Conservation (phyloP, 345 rosid species). For the Schrenkiella parvula region DNA sequence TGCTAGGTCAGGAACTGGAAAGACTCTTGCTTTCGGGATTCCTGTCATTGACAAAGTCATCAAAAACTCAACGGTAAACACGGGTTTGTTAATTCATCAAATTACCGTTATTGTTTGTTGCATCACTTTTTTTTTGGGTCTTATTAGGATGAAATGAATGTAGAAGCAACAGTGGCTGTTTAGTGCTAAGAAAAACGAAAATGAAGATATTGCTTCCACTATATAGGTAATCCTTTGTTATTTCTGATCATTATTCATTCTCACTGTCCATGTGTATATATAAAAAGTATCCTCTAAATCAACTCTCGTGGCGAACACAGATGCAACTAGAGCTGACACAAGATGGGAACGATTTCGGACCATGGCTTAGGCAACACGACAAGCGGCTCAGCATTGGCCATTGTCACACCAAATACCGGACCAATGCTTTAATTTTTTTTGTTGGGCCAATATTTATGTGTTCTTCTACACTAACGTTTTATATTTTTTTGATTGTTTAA, state of each 20-base stretch:
- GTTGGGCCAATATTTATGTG: too few relatives aligned
- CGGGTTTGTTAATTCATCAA: too few relatives aligned
- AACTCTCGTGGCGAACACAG: slow-evolving; percentile 2
- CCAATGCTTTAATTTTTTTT: too few relatives aligned
- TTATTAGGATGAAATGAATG: not conserved
- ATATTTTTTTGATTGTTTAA: too few relatives aligned
- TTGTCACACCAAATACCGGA: slow-evolving; percentile 22
- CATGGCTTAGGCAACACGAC: slow-evolving; percentile 39
- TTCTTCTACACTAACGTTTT: too few relatives aligned
- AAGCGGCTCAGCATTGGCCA: slow-evolving; percentile 46
- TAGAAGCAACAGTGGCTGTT: not conserved
- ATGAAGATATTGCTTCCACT: not conserved
- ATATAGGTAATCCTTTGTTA: slow-evolving; percentile 1
- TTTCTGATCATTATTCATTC: not conserved
- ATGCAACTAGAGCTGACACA: slow-evolving; percentile 27
- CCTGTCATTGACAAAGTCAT: too few relatives aligned
- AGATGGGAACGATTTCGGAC: slow-evolving; percentile 28
- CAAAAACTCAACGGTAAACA: too few relatives aligned
- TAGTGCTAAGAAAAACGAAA: not conserved
- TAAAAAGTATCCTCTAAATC: too few relatives aligned
- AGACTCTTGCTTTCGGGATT: too few relatives aligned
- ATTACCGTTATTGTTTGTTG: slow-evolving; percentile 3
- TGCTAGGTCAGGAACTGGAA: too few relatives aligned
- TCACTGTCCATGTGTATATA: not conserved
- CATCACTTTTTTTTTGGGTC: not conserved